These are phyloP conservation scores for Pseudoturritis turrita DNA, from an alignment of 345 rosid genomes.

Conservation along the genomic window DNA sequence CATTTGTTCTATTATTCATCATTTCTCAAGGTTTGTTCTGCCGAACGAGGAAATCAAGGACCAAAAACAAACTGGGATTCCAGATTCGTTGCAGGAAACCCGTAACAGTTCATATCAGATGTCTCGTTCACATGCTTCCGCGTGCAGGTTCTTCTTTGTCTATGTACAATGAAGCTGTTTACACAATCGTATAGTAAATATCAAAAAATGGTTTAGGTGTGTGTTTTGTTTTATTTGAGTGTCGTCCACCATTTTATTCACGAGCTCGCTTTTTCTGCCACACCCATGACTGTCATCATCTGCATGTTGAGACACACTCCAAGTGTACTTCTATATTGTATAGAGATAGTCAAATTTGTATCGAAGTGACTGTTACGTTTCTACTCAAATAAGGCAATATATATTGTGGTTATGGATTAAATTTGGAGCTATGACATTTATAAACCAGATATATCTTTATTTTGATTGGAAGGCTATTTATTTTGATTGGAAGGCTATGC, in stretches of 20 bases:
- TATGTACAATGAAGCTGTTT: background rate
- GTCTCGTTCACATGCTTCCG: background rate
- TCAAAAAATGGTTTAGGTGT: too few species aligned
- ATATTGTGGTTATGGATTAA: background rate
- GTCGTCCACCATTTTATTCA: background rate
- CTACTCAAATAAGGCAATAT: background rate
- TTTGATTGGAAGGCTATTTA: background rate
- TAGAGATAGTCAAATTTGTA: background rate
- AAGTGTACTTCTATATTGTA: background rate
- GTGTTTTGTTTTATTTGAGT: background rate
- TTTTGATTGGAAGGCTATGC: too few species aligned
- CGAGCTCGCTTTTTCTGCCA: slow-evolving; percentile 11
- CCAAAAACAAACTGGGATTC: background rate
- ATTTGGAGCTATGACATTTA: background rate
- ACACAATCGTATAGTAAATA: background rate
- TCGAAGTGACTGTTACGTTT: background rate
- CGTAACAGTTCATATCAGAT: slow-evolving; percentile 10
- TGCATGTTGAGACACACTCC: slow-evolving; percentile 10
- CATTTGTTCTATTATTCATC: background rate
- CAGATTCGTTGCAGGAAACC: background rate
- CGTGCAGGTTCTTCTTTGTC: background rate
- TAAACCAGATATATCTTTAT: background rate
- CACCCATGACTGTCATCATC: background rate
- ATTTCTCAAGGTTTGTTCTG: background rate
- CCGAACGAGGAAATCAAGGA: slow-evolving; percentile 20